These are phyloP conservation scores for Pholiota conissans DNA, from an alignment of 768 basidiomycete species.

Conservation along the genomic window DNA sequence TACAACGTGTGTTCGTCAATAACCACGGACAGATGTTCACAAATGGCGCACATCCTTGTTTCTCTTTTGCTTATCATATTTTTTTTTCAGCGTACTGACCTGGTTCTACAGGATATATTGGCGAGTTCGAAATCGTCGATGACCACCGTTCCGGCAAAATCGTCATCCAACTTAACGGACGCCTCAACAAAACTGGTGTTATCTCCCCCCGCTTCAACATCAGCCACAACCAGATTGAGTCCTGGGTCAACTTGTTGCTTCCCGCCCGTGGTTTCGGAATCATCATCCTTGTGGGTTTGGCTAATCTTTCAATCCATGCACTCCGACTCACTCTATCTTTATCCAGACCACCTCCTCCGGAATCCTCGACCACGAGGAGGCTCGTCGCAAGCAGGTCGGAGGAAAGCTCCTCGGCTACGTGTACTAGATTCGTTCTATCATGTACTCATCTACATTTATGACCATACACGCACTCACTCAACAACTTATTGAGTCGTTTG, in stretches of 20 bases:
- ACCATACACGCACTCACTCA: not conserved
- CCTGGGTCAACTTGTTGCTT: slow-evolving; percentile 95
- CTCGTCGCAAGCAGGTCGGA: slow-evolving; percentile 96
- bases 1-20: slow-evolving; percentile 47
- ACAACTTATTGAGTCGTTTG: too few relatives aligned
- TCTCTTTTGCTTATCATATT: slow-evolving; percentile 8
- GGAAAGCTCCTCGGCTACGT: slow-evolving; percentile 94
- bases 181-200: slow-evolving; percentile 99
- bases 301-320: not conserved
- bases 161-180: slow-evolving; percentile 96
- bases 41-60: slow-evolving; percentile 45
- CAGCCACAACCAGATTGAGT: slow-evolving; percentile 88
- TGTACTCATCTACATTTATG: slow-evolving; percentile 1
- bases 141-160: slow-evolving; percentile 99
- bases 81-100: slow-evolving; percentile 12
- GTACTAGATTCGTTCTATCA: slow-evolving; percentile 52
- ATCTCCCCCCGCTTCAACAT: slow-evolving; percentile 99
- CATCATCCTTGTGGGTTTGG: slow-evolving; percentile 80
- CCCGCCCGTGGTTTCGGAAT: slow-evolving; percentile 96
- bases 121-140: slow-evolving; percentile 98
- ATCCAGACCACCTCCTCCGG: slow-evolving; percentile 92
- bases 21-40: slow-evolving; percentile 53
- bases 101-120: slow-evolving; percentile 79
- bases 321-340: not conserved
- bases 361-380: slow-evolving; percentile 99